Conservation (phyloP, 2,329 filamentous ascomycete genomes). For the Chaetomiaceae sp. region DNA sequence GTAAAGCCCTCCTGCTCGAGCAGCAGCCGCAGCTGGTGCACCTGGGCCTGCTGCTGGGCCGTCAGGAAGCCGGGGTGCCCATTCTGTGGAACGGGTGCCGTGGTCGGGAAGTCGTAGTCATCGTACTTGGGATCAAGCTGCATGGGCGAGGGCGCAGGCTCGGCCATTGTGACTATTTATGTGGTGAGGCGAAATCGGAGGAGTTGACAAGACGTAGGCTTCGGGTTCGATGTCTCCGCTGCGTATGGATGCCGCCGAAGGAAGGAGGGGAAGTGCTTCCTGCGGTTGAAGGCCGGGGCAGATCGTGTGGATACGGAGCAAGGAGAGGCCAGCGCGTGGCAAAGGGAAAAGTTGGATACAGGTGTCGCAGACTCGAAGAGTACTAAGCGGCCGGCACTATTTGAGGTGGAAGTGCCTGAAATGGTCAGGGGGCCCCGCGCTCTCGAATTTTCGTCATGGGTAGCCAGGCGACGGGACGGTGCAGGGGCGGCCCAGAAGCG, state of each 20-base stretch:
- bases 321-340: slow-evolving; percentile 2
- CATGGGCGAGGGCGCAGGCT: slow-evolving; percentile 30
- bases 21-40: slow-evolving; percentile 75
- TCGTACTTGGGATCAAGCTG: slow-evolving; percentile 86
- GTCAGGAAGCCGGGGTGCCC: slow-evolving; percentile 89
- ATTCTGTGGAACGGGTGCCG: slow-evolving; percentile 58
- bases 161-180: slow-evolving; percentile 14
- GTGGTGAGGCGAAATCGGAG: not conserved
- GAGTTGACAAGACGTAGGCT: not conserved
- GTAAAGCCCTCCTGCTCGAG: slow-evolving; percentile 79
- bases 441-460: slow-evolving; percentile 19
- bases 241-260: not conserved
- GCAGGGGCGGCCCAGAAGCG: slow-evolving; percentile 9
- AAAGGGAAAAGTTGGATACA: not conserved
- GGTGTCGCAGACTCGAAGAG: not conserved
- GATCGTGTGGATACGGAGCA: not conserved
- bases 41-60: slow-evolving; percentile 79
- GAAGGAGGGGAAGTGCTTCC: not conserved
- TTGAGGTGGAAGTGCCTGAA: slow-evolving; percentile 14
- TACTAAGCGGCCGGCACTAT: not conserved
- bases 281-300: not conserved
- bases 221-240: slow-evolving; percentile 1
- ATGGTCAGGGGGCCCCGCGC: slow-evolving; percentile 10
- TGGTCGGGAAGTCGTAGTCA: slow-evolving; percentile 86
- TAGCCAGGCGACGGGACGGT: slow-evolving; percentile 6